Evolutionary conservation across 2,329 filamentous ascomycete species (phyloP).

Genomic region (Cordyceps javanica): DNA sequence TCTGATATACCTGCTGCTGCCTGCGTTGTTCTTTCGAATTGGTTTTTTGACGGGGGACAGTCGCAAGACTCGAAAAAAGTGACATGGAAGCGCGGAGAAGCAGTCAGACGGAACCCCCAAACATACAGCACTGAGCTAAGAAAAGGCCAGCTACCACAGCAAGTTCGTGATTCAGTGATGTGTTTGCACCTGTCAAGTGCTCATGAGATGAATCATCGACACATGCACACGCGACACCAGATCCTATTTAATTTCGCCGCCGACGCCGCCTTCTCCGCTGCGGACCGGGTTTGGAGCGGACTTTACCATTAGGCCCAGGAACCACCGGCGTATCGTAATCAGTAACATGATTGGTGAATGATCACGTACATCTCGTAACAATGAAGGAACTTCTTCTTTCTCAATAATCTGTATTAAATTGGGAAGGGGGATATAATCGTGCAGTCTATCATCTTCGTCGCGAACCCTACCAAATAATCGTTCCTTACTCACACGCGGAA

Average conservation of each 20-base stretch:
- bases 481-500: too few species aligned
- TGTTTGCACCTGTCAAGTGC: too few species aligned
- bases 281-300: slow-evolving; percentile 6
- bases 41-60: too few species aligned
- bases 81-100: neutral
- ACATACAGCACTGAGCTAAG: neutral
- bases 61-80: too few species aligned
- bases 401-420: neutral
- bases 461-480: neutral
- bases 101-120: neutral
- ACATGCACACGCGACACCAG: too few species aligned
- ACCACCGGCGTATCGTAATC: neutral
- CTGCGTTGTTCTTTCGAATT: too few species aligned
- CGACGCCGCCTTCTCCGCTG: neutral
- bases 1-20: too few species aligned
- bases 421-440: neutral
- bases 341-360: neutral
- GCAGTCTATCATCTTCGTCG: neutral
- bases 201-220: too few species aligned
- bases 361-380: neutral
- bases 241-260: neutral
- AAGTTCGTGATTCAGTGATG: too few species aligned
- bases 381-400: too few species aligned
- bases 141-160: too few species aligned
- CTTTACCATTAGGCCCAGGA: neutral